A percentile compares a stretch with the other conserved stretches of the same genome.
Evolutionary conservation across 371 early-diverging fungal genomes (phyloP).

Genomic region (Nosema muscidifuracis): DNA sequence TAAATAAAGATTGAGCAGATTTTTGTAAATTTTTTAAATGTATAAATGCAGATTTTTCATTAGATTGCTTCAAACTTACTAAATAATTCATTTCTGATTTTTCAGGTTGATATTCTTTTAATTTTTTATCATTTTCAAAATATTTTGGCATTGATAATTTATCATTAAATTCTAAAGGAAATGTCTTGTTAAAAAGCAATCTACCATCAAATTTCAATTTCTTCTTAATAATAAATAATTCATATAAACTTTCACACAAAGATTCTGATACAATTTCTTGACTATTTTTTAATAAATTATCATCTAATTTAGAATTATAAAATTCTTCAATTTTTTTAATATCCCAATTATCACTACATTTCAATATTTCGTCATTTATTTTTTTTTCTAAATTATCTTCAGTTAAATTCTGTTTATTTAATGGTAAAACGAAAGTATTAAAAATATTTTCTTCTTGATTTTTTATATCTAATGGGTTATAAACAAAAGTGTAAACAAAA

Average conservation of each 20-base stretch:
- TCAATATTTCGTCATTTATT: slow-evolving; percentile 6
- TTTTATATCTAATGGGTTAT: slow-evolving; percentile 2
- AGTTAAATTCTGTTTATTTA: not conserved
- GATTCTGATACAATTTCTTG: not conserved
- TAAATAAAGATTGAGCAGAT: slow-evolving; percentile 51
- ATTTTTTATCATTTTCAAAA: not conserved
- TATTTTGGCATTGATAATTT: not conserved
- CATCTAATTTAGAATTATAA: not conserved
- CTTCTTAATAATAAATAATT: not conserved
- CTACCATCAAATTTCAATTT: slow-evolving; percentile 29
- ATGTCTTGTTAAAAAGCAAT: not conserved
- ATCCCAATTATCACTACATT: not conserved
- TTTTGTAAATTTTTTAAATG: slow-evolving; percentile 48
- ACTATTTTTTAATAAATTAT: not conserved
- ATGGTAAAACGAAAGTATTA: not conserved
- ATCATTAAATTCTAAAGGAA: not conserved
- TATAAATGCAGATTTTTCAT: slow-evolving; percentile 6
- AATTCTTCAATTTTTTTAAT: slow-evolving; percentile 4
- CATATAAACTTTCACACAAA: not conserved
- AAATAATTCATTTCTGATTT: slow-evolving; percentile 14
- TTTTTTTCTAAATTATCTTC: not conserved
- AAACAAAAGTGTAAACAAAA: slow-evolving; percentile 25
- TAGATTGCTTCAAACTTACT: slow-evolving; percentile 1
- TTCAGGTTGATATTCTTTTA: not conserved
- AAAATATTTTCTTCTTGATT: not conserved